Evolutionary conservation across 2,329 filamentous ascomycete species (phyloP).

Genomic region (Chaetomium sp.): DNA sequence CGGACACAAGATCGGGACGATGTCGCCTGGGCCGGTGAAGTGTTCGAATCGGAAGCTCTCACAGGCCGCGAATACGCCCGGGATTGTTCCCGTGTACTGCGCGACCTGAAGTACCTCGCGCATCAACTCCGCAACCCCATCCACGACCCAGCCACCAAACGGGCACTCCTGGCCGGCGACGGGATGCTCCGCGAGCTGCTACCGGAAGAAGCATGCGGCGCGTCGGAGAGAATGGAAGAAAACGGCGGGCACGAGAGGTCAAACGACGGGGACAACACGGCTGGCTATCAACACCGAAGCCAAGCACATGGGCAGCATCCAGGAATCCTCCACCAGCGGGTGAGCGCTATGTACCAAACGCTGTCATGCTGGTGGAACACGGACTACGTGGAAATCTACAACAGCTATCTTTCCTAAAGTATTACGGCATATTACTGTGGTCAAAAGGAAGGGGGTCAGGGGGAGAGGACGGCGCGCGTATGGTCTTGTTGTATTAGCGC

Average conservation of each 20-base stretch:
- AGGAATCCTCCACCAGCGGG: conserved; percentile 5
- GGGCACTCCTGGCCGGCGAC: conserved; percentile 3
- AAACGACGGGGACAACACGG: background rate
- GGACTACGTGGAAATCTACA: conserved; percentile 14
- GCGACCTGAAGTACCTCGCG: conserved; percentile 34
- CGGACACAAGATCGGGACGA: conserved; percentile 27
- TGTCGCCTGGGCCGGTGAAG: conserved; percentile 36
- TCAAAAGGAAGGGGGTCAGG: background rate
- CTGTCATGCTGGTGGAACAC: conserved; percentile 11
- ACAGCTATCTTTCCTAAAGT: conserved; percentile 12
- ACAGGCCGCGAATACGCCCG: conserved; percentile 34
- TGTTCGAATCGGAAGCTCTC: conserved; percentile 36
- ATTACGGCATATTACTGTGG: background rate
- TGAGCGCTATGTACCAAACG: conserved; percentile 3
- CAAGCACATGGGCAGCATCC: background rate
- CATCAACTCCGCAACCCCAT: conserved; percentile 26
- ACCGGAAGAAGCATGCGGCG: background rate
- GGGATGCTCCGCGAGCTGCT: conserved; percentile 3
- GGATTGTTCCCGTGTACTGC: conserved; percentile 34
- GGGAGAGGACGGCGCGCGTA: conserved; percentile 11
- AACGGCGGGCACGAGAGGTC: background rate
- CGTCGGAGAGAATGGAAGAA: background rate
- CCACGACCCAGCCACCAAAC: conserved; percentile 12
- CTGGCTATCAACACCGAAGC: background rate
- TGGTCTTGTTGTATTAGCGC: too few species aligned